phyloP scores from a whole-genome alignment of 2,329 filamentous ascomycete genomes.

The Podosphaera fusca region DNA sequence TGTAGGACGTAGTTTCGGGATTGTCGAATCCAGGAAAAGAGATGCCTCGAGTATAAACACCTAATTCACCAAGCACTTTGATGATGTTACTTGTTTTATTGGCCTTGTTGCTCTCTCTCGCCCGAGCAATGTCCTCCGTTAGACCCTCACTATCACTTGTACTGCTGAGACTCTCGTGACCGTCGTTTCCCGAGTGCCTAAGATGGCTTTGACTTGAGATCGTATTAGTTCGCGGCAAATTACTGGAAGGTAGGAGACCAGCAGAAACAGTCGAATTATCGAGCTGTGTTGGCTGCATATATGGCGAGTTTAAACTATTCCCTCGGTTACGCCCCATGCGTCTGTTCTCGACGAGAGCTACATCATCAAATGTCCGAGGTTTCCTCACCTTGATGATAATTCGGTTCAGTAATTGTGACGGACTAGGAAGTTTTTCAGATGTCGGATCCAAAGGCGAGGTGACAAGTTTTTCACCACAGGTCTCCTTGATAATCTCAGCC shows the following conservation, averaged over 20 bases:
- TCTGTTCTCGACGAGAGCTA: conserved; percentile 22
- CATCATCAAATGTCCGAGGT: conserved; percentile 22
- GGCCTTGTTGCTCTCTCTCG: conserved; percentile 32
- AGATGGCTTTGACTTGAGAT: conserved; percentile 7
- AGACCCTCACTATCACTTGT: conserved; percentile 63
- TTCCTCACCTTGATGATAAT: conserved; percentile 93
- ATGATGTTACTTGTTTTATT: conserved; percentile 62
- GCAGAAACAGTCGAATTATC: conserved; percentile 33
- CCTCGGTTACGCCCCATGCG: conserved; percentile 26
- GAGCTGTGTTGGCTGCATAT: conserved; percentile 35
- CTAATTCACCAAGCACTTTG: conserved; percentile 60
- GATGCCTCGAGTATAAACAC: conserved; percentile 50
- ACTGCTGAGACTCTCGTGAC: conserved; percentile 29
- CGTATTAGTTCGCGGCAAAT: conserved; percentile 13
- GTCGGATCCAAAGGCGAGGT: conserved; percentile 50
- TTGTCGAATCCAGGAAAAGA: conserved; percentile 67
- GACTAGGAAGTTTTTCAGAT: conserved; percentile 51
- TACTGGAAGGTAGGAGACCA: conserved; percentile 29
- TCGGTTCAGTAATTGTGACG: conserved; percentile 59
- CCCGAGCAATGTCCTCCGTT: conserved; percentile 27
- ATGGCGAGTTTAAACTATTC: conserved; percentile 59
- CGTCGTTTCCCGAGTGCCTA: conserved; percentile 11
- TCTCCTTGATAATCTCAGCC: conserved; percentile 69
- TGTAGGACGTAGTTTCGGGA: conserved; percentile 61
- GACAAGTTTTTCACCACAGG: conserved; percentile 62